A percentile compares a stretch with the other conserved stretches of the same genome.
Conservation (phyloP, 164 flowering plant genomes). For the Vitis amurensis region DNA sequence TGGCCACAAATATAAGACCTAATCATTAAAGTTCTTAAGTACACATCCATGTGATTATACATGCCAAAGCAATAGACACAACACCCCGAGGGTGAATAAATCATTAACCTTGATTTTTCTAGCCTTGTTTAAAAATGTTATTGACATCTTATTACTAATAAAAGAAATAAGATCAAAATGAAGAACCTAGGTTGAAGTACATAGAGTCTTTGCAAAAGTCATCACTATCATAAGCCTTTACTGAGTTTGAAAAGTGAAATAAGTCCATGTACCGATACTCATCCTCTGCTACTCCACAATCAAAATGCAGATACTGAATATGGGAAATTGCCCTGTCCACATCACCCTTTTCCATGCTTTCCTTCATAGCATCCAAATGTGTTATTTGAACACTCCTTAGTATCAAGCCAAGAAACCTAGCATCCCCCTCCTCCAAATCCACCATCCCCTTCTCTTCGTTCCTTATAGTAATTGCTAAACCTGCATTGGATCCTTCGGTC, state of each 20-base stretch:
- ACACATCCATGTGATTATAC: too few species aligned
- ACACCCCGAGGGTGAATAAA: too few species aligned
- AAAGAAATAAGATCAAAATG: too few species aligned
- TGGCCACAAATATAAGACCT: too few species aligned
- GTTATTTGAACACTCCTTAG: conserved; percentile 61
- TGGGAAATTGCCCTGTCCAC: conserved; percentile 51
- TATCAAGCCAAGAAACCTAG: conserved; percentile 42
- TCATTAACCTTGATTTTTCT: too few species aligned
- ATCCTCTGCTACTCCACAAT: conserved; percentile 58
- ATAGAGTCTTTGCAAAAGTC: too few species aligned
- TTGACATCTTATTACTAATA: too few species aligned
- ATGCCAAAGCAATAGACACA: too few species aligned
- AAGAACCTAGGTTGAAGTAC: too few species aligned
- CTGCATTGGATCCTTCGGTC: conserved; percentile 40
- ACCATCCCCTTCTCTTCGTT: conserved; percentile 24
- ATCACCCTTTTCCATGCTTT: conserved; percentile 43
- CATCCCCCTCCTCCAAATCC: conserved; percentile 35
- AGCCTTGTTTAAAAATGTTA: too few species aligned
- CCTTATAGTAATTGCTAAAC: conserved; percentile 49
- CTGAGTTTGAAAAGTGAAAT: background rate
- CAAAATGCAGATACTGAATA: conserved; percentile 68
- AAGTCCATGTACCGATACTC: conserved; percentile 63
- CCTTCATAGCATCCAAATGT: conserved; percentile 72
- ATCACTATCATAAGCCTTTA: background rate
- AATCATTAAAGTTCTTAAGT: too few species aligned